Evolutionary conservation across 23 red algal genomes (phyloP), one percentile per base, ranked within the genome.

Genomic region (Gracilaria domingensis): DNA sequence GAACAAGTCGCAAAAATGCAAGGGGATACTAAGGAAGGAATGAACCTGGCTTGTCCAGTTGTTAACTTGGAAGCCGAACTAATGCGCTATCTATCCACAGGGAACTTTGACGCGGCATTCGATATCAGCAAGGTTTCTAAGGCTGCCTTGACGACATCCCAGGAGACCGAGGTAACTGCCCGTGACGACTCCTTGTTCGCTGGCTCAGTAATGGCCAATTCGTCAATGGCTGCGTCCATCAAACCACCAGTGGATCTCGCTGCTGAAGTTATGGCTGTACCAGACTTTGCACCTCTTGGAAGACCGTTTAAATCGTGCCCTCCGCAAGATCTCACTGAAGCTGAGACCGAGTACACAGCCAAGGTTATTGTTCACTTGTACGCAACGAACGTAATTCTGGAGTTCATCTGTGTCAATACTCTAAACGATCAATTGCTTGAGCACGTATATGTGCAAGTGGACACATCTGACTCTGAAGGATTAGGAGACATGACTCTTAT

Each of bases 261-360:
- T 16, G 88, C 87, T 18, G 84, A 84, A 51, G 84, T 98, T 2
- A 77, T 92, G 79, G 66, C 35, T 9, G 56, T 85, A 38, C 87
- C 85, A 35, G 84, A 91, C 48, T 88, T 98, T 75, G 79, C 96
- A 23, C 29, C 67, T 7, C 65, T 94, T 1, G 96, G 96, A 55
- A 64, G 83, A 35, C 97, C 94, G 11, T 95, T 99, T 77, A 99
- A 99, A 85, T 91, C 84, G 8, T 93, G 87, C 47, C 14, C 85
- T 58, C 54, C 88, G 11, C 62, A 91, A 54, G 97, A 94, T 80
- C 93, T 99, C 12, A 99, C 97, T 20, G 97, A 99, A 58, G 88
- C 89, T 38, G 97, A 99, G 55, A 93, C 94, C 11, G 97, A 99
- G 59, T 99, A 96, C 81, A 89, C 83, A 25, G 97, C 95, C 13